These are phyloP conservation scores for Euphorbia lathyris DNA, from an alignment of 345 rosid genomes.

Conservation along the genomic window DNA sequence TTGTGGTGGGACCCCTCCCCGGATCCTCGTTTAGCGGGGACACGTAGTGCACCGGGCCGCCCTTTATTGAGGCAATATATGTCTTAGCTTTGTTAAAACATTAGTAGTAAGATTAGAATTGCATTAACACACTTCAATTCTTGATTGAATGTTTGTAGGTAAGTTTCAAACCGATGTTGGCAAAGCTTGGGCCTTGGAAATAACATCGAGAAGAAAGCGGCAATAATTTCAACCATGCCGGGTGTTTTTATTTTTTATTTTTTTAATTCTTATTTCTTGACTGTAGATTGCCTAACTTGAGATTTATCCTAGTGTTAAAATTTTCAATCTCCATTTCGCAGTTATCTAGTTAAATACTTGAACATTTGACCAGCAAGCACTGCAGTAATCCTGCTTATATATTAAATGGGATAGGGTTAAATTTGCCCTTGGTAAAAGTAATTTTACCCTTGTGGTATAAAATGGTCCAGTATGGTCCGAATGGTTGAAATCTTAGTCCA, in stretches of 20 bases:
- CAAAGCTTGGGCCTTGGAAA: slow-evolving; percentile 83
- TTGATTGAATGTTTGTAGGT: slow-evolving; percentile 42
- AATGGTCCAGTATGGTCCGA: too few relatives aligned
- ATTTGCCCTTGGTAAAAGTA: too few relatives aligned
- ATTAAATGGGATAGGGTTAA: too few relatives aligned
- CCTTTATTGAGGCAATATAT: background rate
- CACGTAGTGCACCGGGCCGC: too few relatives aligned
- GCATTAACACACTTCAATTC: background rate
- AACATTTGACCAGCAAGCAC: too few relatives aligned
- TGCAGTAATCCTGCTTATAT: too few relatives aligned
- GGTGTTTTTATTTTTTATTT: background rate
- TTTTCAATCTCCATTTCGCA: background rate
- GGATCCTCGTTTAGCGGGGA: too few relatives aligned
- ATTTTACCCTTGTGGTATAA: too few relatives aligned
- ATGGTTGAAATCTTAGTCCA: too few relatives aligned
- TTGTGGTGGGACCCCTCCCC: too few relatives aligned
- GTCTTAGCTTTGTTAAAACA: background rate
- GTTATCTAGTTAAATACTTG: background rate
- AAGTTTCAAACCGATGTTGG: slow-evolving; percentile 84
- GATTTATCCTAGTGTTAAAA: background rate
- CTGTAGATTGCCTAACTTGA: background rate
- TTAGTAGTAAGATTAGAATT: background rate
- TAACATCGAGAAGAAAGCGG: slow-evolving; percentile 55
- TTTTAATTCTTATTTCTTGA: background rate
- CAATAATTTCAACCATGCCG: background rate